Conservation (phyloP, 805 yeast species). For the Lachancea cidri region DNA sequence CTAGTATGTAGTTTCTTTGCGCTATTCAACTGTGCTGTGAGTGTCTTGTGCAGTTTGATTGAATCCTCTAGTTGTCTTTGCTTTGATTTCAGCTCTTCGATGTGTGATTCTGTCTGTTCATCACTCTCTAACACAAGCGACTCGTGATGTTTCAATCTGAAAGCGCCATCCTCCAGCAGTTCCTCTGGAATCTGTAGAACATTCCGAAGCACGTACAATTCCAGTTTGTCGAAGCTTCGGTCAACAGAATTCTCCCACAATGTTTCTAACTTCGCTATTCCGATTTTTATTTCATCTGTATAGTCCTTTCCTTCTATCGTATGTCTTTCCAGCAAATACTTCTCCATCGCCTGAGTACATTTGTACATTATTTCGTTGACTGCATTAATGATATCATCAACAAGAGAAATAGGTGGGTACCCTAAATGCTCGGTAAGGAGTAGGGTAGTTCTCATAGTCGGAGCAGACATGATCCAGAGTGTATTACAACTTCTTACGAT, state of each 20-base stretch:
- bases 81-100: conserved; percentile 16
- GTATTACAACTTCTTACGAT: not conserved
- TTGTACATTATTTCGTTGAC: conserved; percentile 80
- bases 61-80: conserved; percentile 19
- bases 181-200: conserved; percentile 66
- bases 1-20: conserved; percentile 17
- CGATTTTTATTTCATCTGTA: conserved; percentile 59
- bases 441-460: conserved; percentile 38
- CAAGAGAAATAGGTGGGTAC: conserved; percentile 72
- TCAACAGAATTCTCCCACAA: conserved; percentile 71
- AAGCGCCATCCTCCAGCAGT: conserved; percentile 57
- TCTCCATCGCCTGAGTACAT: conserved; percentile 74
- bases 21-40: conserved; percentile 16
- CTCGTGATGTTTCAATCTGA: conserved; percentile 65
- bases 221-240: conserved; percentile 79
- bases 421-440: conserved; percentile 82
- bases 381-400: conserved; percentile 85
- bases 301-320: conserved; percentile 22
- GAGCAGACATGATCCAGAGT: conserved; percentile 29
- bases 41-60: conserved; percentile 14
- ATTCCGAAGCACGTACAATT: conserved; percentile 73
- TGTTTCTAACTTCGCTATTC: conserved; percentile 77
- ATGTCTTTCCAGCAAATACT: conserved; percentile 40
- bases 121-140: conserved; percentile 34
- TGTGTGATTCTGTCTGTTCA: conserved; percentile 8